Conservation (phyloP, 1,139 yeast species). For the Pichia sorboxylosa region DNA sequence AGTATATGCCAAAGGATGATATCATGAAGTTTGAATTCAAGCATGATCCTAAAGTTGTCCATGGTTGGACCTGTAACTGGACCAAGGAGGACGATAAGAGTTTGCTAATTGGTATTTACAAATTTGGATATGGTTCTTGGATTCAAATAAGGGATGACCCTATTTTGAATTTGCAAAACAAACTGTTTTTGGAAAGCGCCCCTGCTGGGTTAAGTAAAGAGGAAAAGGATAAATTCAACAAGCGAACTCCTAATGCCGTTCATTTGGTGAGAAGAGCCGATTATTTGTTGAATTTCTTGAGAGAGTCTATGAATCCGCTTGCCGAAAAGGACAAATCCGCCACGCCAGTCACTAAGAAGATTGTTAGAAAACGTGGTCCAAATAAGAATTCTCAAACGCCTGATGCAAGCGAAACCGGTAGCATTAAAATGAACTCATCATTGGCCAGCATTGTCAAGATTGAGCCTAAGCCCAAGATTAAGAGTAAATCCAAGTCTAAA, state of each 20-base stretch:
- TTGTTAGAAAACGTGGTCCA: conserved; percentile 5
- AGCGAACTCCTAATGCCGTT: conserved; percentile 67
- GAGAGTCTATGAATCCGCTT: conserved; percentile 28
- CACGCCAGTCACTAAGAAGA: conserved; percentile 6
- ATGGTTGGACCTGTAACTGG: conserved; percentile 92
- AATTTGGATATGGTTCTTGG: conserved; percentile 97
- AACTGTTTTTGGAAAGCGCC: conserved; percentile 50
- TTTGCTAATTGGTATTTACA: conserved; percentile 75
- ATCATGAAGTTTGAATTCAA: conserved; percentile 49
- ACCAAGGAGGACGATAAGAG: conserved; percentile 69
- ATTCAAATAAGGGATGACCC: conserved; percentile 91
- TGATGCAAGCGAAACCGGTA: conserved; percentile 5
- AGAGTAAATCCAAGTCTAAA: neutral
- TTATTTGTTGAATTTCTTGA: conserved; percentile 61
- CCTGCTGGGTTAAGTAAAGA: conserved; percentile 24
- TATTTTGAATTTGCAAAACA: conserved; percentile 72
- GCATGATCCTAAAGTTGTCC: conserved; percentile 63
- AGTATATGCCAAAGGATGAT: conserved; percentile 46
- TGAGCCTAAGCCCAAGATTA: neutral
- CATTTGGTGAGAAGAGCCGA: conserved; percentile 93
- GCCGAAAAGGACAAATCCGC: conserved; percentile 12
- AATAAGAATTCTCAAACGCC: conserved; percentile 15
- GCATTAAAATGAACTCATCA: neutral
- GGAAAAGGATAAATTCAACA: conserved; percentile 31
- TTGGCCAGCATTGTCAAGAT: neutral